Evolutionary conservation across 345 rosid genomes (phyloP), one percentile per base, ranked within the genome.

Genomic region (Capsella bursapastoris): DNA sequence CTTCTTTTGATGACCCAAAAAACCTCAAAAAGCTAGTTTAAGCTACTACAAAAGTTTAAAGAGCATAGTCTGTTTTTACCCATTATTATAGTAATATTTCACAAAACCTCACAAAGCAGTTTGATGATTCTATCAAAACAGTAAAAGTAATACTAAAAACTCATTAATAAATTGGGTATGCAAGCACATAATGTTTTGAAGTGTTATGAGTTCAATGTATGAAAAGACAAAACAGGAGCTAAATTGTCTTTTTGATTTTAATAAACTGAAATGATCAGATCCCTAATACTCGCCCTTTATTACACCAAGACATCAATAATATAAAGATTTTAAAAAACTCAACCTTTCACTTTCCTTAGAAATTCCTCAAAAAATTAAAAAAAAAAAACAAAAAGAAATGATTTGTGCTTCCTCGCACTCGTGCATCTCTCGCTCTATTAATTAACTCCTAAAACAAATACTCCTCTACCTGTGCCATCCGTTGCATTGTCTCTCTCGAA

Each of bases 241-340:
- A 40, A 57, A n/a, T 47, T 61, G 4, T 61, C 29, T 40, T 8
- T 37, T 29, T 4, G 3, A 7, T 29, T 44, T 10, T 28, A 50
- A 59, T 50, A 58, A 58, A 74, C 53, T 58, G 4, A 52, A 22
- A 32, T 70, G n/a, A 76, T 69, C 66, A 76, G 70, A 76, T 76
- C 80, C 80, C 71, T 44, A 70, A 76, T 63, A 70, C 47, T 76
- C 75, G 75, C 75, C 75, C 65, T 76, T 76, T 64, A 76, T 76
- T 64, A 63, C 70, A 76, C 71, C 80, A 76, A 76, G 60, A 70
- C 60, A 40, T 8, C 6, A 68, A 61, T 62, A 69, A 22, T 22
- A 22, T 22, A 22, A 1, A 22, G 25, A 22, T 22, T 22, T 22
- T 41, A 48, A 15, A 27, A 67, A 61, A 69, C n/a, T 61, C 47